These are phyloP conservation scores for Psilocybe azurescens DNA, from an alignment of 768 basidiomycete species.

Conservation along the genomic window DNA sequence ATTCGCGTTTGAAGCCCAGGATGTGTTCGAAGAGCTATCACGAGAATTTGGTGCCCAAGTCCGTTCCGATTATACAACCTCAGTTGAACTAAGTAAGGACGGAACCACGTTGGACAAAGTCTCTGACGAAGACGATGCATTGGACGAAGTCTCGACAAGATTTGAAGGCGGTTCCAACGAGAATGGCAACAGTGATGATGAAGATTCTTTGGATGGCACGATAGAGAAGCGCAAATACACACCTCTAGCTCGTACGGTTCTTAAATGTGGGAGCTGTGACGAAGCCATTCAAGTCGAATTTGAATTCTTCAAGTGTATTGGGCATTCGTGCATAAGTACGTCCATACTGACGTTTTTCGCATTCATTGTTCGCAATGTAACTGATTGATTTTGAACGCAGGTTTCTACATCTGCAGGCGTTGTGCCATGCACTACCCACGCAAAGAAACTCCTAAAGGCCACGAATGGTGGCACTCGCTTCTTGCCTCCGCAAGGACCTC, in stretches of 20 bases:
- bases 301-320: slow-evolving; percentile 5
- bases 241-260: too few species aligned
- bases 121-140: too few species aligned
- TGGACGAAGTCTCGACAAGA: neutral
- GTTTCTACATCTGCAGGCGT: neutral
- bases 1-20: neutral
- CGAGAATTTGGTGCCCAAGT: neutral
- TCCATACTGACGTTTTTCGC: neutral
- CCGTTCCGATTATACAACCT: too few species aligned
- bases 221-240: neutral
- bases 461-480: slow-evolving; percentile 11
- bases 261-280: neutral
- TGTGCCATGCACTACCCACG: neutral
- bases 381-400: neutral
- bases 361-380: too few species aligned
- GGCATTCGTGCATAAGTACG: slow-evolving; percentile 4
- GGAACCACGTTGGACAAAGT: too few species aligned
- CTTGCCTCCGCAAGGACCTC: slow-evolving; percentile 1
- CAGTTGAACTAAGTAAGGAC: too few species aligned
- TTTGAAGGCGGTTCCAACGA: neutral
- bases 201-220: neutral
- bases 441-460: neutral
- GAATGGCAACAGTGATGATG: neutral
- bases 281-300: neutral
- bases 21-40: neutral